phyloP scores from a whole-genome alignment of 2,329 filamentous ascomycete genomes.

The Clarireedia monteithiana region DNA sequence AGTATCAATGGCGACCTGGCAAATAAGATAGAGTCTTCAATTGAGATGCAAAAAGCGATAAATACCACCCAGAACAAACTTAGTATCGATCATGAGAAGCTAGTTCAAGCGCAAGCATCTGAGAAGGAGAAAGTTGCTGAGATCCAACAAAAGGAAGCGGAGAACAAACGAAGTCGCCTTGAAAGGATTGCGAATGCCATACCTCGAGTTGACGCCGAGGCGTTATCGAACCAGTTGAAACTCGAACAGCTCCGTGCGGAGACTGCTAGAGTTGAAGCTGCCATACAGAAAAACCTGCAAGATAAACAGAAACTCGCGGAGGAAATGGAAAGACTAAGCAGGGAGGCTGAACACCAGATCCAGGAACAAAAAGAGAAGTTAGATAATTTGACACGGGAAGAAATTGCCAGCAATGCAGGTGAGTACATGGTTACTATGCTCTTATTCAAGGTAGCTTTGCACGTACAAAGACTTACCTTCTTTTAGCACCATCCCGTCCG shows the following conservation, averaged over 20 bases:
- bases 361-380: constrained; percentile 30
- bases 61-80: constrained; percentile 16
- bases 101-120: constrained; percentile 21
- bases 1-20: constrained; percentile 4
- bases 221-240: constrained; percentile 22
- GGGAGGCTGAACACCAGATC: constrained; percentile 30
- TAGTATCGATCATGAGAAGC: constrained; percentile 19
- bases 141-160: constrained; percentile 18
- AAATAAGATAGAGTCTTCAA: constrained; percentile 21
- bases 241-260: constrained; percentile 26
- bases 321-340: constrained; percentile 28
- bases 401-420: constrained; percentile 23
- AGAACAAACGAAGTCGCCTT: constrained; percentile 27
- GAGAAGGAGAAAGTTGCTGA: constrained; percentile 21
- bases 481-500: not conserved
- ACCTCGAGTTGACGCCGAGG: constrained; percentile 28
- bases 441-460: no score
- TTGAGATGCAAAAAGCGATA: constrained; percentile 24
- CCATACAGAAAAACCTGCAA: constrained; percentile 24
- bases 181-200: constrained; percentile 27
- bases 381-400: constrained; percentile 22
- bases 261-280: constrained; percentile 27
- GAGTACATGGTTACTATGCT: constrained; percentile 9
- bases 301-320: constrained; percentile 29
- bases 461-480: constrained; percentile 2